These are phyloP conservation scores for Calvatia gigantea DNA, from an alignment of 768 basidiomycete genomes.

Conservation along the genomic window DNA sequence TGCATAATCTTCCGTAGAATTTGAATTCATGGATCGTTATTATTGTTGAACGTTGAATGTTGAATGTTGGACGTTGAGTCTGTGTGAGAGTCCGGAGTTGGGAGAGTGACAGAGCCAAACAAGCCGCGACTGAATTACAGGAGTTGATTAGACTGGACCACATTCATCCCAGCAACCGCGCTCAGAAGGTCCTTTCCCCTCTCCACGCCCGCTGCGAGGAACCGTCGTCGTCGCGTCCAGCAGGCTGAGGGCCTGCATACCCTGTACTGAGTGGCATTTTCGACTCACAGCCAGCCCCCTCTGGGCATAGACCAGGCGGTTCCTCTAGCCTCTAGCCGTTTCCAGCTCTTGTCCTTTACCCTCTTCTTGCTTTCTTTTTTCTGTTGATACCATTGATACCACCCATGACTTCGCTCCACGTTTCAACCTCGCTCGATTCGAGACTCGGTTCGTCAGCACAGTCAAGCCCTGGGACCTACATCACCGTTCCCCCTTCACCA, in stretches of 20 bases:
- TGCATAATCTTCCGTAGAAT: not conserved
- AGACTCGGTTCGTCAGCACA: slow-evolving; percentile 29
- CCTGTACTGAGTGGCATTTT: not conserved
- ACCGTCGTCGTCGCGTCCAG: slow-evolving; percentile 13
- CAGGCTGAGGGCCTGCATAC: slow-evolving; percentile 9
- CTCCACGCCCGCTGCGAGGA: slow-evolving; percentile 9
- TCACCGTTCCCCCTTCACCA: slow-evolving; percentile 33
- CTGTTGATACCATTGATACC: not conserved
- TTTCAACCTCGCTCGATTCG: slow-evolving; percentile 31
- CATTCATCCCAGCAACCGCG: not conserved
- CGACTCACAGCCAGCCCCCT: slow-evolving; percentile 1
- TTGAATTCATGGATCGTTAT: too few species aligned
- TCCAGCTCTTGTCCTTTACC: not conserved
- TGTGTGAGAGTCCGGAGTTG: slow-evolving; percentile 9
- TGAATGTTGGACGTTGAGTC: too few species aligned
- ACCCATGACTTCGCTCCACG: slow-evolving; percentile 18
- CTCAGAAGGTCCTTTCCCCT: not conserved
- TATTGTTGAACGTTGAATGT: too few species aligned
- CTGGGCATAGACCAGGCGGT: slow-evolving; percentile 11
- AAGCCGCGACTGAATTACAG: not conserved
- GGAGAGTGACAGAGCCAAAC: slow-evolving; percentile 8
- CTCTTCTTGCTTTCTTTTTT: not conserved
- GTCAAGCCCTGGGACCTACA: slow-evolving; percentile 23
- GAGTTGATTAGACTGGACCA: not conserved
- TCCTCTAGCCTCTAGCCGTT: slow-evolving; percentile 7